Base-by-base conservation (phyloP, 2,329 filamentous ascomycete genomes). In the Teratosphaeria nubilosa region DNA sequence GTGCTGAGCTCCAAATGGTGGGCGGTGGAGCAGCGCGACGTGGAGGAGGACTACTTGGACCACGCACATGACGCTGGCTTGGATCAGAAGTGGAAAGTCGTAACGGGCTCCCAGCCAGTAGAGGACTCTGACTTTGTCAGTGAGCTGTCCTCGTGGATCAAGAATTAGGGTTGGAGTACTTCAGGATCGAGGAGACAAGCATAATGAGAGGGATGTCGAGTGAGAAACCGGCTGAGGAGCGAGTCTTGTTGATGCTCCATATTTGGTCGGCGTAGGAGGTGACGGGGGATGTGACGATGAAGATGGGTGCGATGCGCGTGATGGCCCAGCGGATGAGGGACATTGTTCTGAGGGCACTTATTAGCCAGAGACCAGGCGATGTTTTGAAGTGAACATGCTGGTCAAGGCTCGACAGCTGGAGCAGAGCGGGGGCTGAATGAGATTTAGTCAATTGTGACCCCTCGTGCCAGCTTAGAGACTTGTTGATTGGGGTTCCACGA, bases 181-280 rank as follows among this genome's bases (percentile, higher is more conserved):
- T 86, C 20, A 85, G 69, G 59, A 86, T 83, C 41, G 82, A 85
- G 34, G 83, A 80, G 58, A 84, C 76, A 20, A 86, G 80, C 83
- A 86, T 86, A 63, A 86, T 86, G 65, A 86, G 72, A 16, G 83
- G 83, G 41, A 86, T 85, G 66, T 86, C 84, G 64, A 86, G 74
- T 16, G 83, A 86, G 72, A 86, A 86, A 32, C 84, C 84, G 34
- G 80, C 80, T 3, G 82, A 85, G 58, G 76, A 82, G 64, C 80
- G 78, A 59, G 73, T 79, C 63, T 78, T 78, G 72, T 85, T 79
- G 67, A 86, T 86, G 64, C 79, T 82, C 69, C 83, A 78, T 68
- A 86, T 86, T 68, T 86, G 84, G 70, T 86, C 84, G 60, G 82
- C 79, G 74, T 86, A 86, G 64, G 81, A 84, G 54, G 83, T 86